Evolutionary conservation across 2,329 filamentous ascomycete genomes (phyloP).

Genomic region (Teratosphaeriaceae sp.): DNA sequence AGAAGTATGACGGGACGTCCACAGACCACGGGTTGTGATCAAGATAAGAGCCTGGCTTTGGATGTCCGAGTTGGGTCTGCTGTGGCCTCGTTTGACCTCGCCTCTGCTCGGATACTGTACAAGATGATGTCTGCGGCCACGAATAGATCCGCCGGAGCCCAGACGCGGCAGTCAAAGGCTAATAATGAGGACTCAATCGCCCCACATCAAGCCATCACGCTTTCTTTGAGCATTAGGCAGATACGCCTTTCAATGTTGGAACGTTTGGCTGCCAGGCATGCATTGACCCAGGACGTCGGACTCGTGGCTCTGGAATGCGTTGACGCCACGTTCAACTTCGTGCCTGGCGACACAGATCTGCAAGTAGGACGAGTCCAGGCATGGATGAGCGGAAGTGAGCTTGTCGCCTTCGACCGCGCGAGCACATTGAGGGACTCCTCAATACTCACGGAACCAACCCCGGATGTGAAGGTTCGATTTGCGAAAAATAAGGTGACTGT

Average conservation of each 20-base stretch:
- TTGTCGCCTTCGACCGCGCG: constrained; percentile 18
- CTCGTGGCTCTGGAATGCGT: constrained; percentile 1
- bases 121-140: background rate
- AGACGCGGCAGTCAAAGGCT: background rate
- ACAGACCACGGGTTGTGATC: background rate
- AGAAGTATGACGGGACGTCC: background rate
- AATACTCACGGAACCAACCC: constrained; percentile 12
- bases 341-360: background rate
- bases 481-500: constrained; percentile 14
- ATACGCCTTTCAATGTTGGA: constrained; percentile 4
- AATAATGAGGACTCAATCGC: background rate
- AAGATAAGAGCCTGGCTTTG: background rate
- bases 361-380: constrained; percentile 13
- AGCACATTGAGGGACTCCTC: constrained; percentile 11
- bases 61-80: background rate
- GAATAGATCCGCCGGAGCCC: background rate
- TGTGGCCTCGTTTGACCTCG: background rate
- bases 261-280: constrained; percentile 2
- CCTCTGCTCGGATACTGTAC: constrained; percentile 2
- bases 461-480: constrained; percentile 17
- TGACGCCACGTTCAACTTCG: background rate
- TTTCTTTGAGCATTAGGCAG: background rate
- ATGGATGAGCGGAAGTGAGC: constrained; percentile 18
- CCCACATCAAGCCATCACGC: background rate
- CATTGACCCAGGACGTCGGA: background rate